Base-by-base conservation (phyloP, 768 basidiomycete genomes). In the Floccularia luteovirens region DNA sequence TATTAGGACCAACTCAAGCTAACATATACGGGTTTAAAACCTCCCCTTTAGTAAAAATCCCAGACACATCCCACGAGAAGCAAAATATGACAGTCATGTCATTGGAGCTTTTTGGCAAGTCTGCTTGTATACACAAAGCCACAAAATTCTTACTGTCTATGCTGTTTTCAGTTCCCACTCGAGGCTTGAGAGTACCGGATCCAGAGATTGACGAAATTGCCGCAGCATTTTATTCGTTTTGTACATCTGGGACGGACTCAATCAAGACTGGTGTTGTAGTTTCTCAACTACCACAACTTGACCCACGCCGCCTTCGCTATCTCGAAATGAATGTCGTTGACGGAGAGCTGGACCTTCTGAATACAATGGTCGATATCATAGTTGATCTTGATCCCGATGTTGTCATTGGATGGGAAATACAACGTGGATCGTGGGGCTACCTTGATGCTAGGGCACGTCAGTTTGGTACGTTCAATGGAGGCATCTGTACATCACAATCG, bases 341-440 rank as follows among this genome's bases (percentile, higher is more conserved):
- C 2, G 68, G 55, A 31, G 96, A 99, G 61, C 62, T 90, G 8
- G 90, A 91, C 16, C 62, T 97, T 4, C 62, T 97, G 41, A 93
- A 96, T 51, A 60, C 61, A 24, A 49, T 89, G 5, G 64, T 88
- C 20, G 91, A 98, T 54, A 60, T 78, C 21, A 74, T 96, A 0
- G 52, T 75, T 17, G 74, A 77, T 1, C 63, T 89, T 47, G 91
- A 98, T 61, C 96, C 96, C 0, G 96, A 99, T 56, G 82, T 97
- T 28, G 52, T 98, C 5, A 72, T 77, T 0, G 94, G 94, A 12
- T 98, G 91, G 90, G 94, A 99, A 44, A 70, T 94, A 10, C 90
- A 96, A 53, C 66, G 67, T 14, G 69, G 74, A 2, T 91, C 89
- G 4, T 99, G 96, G 94, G 93, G 93, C 0, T 98, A 90, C 58